A percentile compares a stretch with the other conserved stretches of the same genome.
Evolutionary conservation across 106 monocot genomes (phyloP).

Genomic region (Cymbidium sinense): DNA sequence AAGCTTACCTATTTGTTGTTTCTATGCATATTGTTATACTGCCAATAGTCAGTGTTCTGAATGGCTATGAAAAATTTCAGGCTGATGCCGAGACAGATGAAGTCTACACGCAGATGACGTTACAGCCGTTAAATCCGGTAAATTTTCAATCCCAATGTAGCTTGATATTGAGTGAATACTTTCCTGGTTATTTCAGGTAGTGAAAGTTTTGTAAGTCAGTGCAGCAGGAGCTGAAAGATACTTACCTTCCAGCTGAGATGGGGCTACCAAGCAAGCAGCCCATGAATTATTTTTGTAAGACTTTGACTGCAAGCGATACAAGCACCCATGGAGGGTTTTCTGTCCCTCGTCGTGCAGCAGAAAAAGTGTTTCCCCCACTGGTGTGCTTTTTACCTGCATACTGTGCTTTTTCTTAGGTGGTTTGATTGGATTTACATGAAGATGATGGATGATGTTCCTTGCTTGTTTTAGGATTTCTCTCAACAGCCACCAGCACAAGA

Average conservation of each 20-base stretch:
- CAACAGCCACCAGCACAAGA: constrained; percentile 29
- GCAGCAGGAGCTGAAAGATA: constrained; percentile 92
- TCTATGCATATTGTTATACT: neutral
- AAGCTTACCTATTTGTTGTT: constrained; percentile 12
- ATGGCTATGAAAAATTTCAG: constrained; percentile 11
- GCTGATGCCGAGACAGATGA: constrained; percentile 26
- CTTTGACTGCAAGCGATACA: constrained; percentile 95
- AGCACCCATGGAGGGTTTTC: constrained; percentile 99
- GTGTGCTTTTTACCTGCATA: constrained; percentile 25
- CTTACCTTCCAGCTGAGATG: constrained; percentile 79
- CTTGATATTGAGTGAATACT: neutral
- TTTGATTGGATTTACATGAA: neutral
- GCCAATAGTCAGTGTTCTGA: constrained; percentile 1
- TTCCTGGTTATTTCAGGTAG: neutral
- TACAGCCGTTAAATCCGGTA: constrained; percentile 54
- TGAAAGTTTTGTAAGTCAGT: constrained; percentile 2
- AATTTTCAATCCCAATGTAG: neutral
- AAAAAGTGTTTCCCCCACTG: constrained; percentile 97
- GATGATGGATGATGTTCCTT: neutral
- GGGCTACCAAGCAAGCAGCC: constrained; percentile 91
- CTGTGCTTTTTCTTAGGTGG: neutral
- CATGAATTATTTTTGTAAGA: constrained; percentile 97
- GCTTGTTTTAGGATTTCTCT: constrained; percentile 23
- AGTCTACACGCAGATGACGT: constrained; percentile 29
- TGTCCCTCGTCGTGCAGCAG: constrained; percentile 93